phyloP scores from a whole-genome alignment of 2,329 filamentous ascomycete genomes.

The Pyrenophora seminiperda region DNA sequence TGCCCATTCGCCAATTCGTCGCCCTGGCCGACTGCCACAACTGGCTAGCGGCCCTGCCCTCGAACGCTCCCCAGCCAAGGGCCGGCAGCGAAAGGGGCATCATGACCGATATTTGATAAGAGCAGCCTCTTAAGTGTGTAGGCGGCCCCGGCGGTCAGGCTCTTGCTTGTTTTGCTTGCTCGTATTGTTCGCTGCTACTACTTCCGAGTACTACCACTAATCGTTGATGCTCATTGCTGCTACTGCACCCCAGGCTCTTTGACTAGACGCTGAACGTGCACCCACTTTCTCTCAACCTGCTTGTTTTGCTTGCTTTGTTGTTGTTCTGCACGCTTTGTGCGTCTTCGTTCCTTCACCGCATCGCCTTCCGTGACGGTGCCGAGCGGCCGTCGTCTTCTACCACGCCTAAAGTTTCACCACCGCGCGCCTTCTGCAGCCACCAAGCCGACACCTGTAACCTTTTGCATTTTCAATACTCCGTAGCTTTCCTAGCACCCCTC shows the following conservation, averaged over 20 bases:
- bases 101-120: slow-evolving; percentile 33
- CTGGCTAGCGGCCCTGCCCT: slow-evolving; percentile 27
- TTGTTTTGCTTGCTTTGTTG: neutral
- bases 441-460: slow-evolving; percentile 8
- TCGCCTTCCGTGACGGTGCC: slow-evolving; percentile 9
- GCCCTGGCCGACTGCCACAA: neutral
- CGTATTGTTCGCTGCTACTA: slow-evolving; percentile 8
- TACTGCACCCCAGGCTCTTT: slow-evolving; percentile 27
- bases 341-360: slow-evolving; percentile 20
- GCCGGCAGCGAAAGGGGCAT: slow-evolving; percentile 30
- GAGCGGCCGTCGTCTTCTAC: slow-evolving; percentile 17
- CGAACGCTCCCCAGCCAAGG: slow-evolving; percentile 27
- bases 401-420: slow-evolving; percentile 25
- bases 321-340: slow-evolving; percentile 22
- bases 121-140: slow-evolving; percentile 22
- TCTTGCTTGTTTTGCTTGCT: slow-evolving; percentile 4
- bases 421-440: slow-evolving; percentile 13
- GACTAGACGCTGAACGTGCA: slow-evolving; percentile 30
- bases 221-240: neutral
- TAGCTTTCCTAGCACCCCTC: slow-evolving; percentile 7
- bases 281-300: slow-evolving; percentile 18
- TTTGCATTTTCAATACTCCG: slow-evolving; percentile 2
- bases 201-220: slow-evolving; percentile 8
- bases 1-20: slow-evolving; percentile 18
- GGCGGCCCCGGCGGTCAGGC: slow-evolving; percentile 13